Percentiles rank a stretch among this genome's conserved stretches.
phyloP scores from a whole-genome alignment of 768 basidiomycete species.

The Lactifluus echinatus region DNA sequence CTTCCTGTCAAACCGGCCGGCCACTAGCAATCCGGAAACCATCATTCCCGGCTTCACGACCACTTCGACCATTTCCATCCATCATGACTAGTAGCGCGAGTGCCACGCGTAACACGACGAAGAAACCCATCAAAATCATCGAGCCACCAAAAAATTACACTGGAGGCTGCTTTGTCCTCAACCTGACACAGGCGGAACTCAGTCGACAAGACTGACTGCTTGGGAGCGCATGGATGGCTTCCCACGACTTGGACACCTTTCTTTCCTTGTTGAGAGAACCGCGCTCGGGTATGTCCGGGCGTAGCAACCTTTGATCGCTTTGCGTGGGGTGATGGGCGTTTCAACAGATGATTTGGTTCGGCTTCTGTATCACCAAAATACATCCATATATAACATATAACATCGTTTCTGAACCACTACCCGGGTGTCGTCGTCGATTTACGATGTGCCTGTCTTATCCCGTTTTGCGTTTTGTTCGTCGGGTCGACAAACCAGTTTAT shows the following conservation, averaged over 20 bases:
- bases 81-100: conserved; percentile 33
- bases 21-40: conserved; percentile 21
- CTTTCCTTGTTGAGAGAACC: background rate
- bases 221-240: background rate
- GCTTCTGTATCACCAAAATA: conserved; percentile 2
- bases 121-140: conserved; percentile 63
- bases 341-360: background rate
- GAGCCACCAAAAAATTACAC: conserved; percentile 68
- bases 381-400: background rate
- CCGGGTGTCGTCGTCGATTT: background rate
- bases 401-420: background rate
- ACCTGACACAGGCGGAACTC: conserved; percentile 79
- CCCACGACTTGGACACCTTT: background rate
- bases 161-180: conserved; percentile 56
- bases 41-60: conserved; percentile 63
- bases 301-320: background rate
- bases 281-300: background rate
- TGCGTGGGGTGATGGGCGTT: background rate
- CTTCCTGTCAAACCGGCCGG: conserved; percentile 26
- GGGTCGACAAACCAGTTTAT: background rate
- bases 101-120: conserved; percentile 20
- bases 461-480: background rate
- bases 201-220: conserved; percentile 49
- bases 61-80: conserved; percentile 69
- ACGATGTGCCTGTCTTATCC: background rate